Conservation (phyloP, 1,284 basidiomycete genomes). For the Ganoderma lucidum region DNA sequence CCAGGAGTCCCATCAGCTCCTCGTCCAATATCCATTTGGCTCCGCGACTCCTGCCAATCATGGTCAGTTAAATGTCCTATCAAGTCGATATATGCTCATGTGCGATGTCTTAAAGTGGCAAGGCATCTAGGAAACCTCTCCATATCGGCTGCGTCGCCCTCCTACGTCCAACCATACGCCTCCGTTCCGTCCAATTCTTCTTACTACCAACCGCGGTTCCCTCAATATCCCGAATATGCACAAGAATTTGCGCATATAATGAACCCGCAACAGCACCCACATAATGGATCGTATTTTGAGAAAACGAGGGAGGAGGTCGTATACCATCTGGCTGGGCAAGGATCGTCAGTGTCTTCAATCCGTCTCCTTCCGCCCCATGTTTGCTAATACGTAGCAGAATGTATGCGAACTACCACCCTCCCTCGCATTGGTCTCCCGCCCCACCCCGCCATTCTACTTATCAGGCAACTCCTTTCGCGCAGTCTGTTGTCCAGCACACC, state of each 20-base stretch:
- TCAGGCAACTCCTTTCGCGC: constrained; percentile 62
- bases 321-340: constrained; percentile 55
- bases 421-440: constrained; percentile 44
- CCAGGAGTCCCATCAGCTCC: constrained; percentile 67
- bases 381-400: constrained; percentile 23
- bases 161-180: constrained; percentile 66
- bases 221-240: constrained; percentile 65
- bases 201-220: constrained; percentile 55
- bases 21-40: constrained; percentile 72
- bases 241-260: constrained; percentile 58
- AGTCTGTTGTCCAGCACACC: constrained; percentile 67
- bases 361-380: not conserved
- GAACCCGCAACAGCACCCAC: constrained; percentile 46
- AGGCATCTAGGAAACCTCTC: constrained; percentile 69
- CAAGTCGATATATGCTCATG: constrained; percentile 18
- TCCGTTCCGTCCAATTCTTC: constrained; percentile 49
- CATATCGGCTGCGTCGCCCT: constrained; percentile 61
- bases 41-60: constrained; percentile 75
- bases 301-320: constrained; percentile 59
- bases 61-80: constrained; percentile 48
- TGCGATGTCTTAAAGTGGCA: constrained; percentile 53
- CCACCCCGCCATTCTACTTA: constrained; percentile 51
- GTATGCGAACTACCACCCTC: constrained; percentile 35
- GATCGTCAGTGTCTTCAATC: constrained; percentile 39
- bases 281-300: constrained; percentile 62